Base-by-base conservation (phyloP, 352 stramenopile genomes). In the Globisporangium middletonii region DNA sequence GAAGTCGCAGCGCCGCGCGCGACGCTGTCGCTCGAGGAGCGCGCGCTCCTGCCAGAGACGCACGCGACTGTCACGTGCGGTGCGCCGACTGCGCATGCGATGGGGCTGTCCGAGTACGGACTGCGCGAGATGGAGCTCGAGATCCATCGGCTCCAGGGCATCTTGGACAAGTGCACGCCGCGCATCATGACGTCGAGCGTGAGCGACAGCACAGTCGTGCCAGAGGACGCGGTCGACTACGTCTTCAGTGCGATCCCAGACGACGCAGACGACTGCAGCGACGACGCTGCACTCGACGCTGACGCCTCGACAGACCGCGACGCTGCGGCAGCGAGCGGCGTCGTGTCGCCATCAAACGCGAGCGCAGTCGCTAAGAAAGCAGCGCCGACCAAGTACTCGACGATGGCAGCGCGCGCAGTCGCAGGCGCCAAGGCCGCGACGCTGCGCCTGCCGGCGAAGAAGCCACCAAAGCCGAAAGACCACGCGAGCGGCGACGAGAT, bases 121-220 rank as follows among this genome's bases (percentile, higher is more conserved):
- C 62, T 94, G 47, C 77, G 83, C 16, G 85, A 94, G 57, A 92
- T 94, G 75, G 85, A 94, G 50, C 50, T 90, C 9, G 75, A 90
- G 43, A 89, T 94, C 45, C 71, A 91, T 35, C 78, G 79, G 2
- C 69, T 88, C 18, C 61, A 89, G 43, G 54, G 63, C n/a, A 68
- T 80, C 28, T 59, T 92, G 28, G 77, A 94, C 19, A 87, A 83
- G 48, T 77, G 71, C 54, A 79, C 73, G 1, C 79, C 78, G 18
- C 68, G 65, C 23, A 44, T 77, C 57, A 63, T 65, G 27, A 69
- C 53, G 38, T 65, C 63, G 8, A 65, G 58, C 1, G 59, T 62
- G 41, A 72, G 60, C 50, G 72, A 61, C 46, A 64, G 69, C 4
- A 60, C 63, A 2, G 77, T 73, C 43, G 65, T 89, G 26, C 50